Evolutionary conservation across 2,329 filamentous ascomycete species (phyloP), one percentile per base, ranked within the genome.

Genomic region (Alternaria ventricosa): DNA sequence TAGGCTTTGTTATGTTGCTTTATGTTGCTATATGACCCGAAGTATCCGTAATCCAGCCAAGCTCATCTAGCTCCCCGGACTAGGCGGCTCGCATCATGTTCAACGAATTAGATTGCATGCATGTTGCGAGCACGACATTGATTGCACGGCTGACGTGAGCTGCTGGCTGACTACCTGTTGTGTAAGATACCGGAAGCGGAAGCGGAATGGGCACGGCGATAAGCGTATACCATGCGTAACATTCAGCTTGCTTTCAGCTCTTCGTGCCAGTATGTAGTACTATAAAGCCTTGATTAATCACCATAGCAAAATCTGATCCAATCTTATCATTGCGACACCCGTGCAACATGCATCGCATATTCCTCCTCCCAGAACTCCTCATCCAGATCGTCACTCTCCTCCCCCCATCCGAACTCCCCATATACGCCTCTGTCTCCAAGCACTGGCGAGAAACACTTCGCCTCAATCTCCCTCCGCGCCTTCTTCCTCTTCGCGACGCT

Each of bases 321-420:
- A 23, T 8, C 10, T 5, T 36, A 3, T 4, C 28, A 36, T 9
- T 36, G 15, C 28, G 18, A 36, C 18, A 20, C 13, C 9, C 7
- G 28, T 23, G 33, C 41, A 36, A 33, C 10, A 69, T 71, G 67
- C 67, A 70, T 28, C 61, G 30, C n/a, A 23, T 63, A 12, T 64
- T 63, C 45, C 60, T 62, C 22, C 67, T 68, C 43, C 67, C 65
- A n/a, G 69, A 70, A 54, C 46, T 71, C 5, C 57, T 70, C 22
- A 15, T 65, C 5, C 54, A 65, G 0, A 64, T 71, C 20, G 18
- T 65, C 4, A 62, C 65, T 11, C 66, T 57, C 23, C 56, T 71
- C 2, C 53, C 65, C 5, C 57, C 49, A 6, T 6, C 22, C 2
- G 55, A 57, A 15, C 54, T 71, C 2, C 4, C 30, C 3, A 36